Evolutionary conservation across 2,329 filamentous ascomycete genomes (phyloP), one percentile per base, ranked within the genome.

Genomic region (Pochonia chlamydosporia): DNA sequence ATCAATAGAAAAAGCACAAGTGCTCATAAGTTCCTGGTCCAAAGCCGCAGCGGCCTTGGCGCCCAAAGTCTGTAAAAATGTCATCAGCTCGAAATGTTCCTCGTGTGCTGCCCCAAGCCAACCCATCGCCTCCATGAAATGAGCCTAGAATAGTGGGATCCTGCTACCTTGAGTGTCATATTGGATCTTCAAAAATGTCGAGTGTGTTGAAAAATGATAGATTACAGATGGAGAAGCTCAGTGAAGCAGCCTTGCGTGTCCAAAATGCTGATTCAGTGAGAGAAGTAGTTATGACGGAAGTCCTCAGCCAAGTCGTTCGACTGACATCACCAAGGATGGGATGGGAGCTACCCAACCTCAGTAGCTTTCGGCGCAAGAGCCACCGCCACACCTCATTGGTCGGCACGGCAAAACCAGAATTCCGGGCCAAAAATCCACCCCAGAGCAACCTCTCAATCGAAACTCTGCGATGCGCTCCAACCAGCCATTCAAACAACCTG

Each of bases 1-100:
- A 63, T 97, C 93, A 47, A 99, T 79, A 10, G 89, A 95, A 69
- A 96, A 99, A 8, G 87, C 90, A 1, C 84, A 81, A 10, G 81
- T 79, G 62, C 82, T 87, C 91, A 99, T 97, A 52, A 99, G 83
- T 63, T 99, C 92, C 66, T 88, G 84, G 64, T 99, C 93, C 16
- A 99, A 79, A 41, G 89, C 87, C 0, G 88, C 85, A 0, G 93
- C 93, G 54, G 89, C 88, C 68, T 93, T 90, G 36, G 92, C 85
- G 9, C 85, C 85, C 23, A 99, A 78, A 23, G 90, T 95, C 89
- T 95, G 46, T 6, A 13, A 18, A 37, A 23, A n/a, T 13, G 35
- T 52, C 16, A 50, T 40, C 44, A 28, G 43, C 16, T 45, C 4
- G 13, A n/a, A n/a, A n/a, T n/a, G n/a, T n/a, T n/a, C n/a, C n/a